Conservation (phyloP, 208 protist species). For the Trypanosoma rangeli region DNA sequence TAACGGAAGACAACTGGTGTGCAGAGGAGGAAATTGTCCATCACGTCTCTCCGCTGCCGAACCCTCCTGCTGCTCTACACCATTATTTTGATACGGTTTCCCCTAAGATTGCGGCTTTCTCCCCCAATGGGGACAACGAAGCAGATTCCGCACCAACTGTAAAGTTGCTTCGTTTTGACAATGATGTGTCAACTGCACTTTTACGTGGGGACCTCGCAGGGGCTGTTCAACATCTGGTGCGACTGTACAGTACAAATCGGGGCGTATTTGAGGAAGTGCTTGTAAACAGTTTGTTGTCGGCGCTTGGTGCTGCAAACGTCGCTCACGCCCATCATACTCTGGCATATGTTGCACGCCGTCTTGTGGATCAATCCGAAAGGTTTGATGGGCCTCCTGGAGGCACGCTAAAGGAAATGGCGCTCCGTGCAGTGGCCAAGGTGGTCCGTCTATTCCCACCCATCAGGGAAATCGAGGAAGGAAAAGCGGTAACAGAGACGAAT, state of each 20-base stretch:
- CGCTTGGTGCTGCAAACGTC: constrained; percentile 63
- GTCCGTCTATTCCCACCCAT: constrained; percentile 53
- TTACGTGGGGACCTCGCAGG: constrained; percentile 55
- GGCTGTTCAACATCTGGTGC: constrained; percentile 58
- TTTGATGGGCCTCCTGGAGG: constrained; percentile 49
- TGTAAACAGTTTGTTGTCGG: constrained; percentile 55
- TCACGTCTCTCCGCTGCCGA: constrained; percentile 10
- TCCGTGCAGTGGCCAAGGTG: constrained; percentile 49
- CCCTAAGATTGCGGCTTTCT: background rate
- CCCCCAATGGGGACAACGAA: background rate
- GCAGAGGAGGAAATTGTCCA: constrained; percentile 22
- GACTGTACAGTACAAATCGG: constrained; percentile 43
- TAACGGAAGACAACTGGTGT: constrained; percentile 6
- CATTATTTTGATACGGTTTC: background rate
- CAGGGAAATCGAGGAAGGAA: background rate
- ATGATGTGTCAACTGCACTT: constrained; percentile 66
- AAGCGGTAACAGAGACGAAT: constrained; percentile 15
- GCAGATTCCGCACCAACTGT: background rate
- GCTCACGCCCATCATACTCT: constrained; percentile 77
- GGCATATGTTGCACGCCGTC: constrained; percentile 51
- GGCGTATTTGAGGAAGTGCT: constrained; percentile 65
- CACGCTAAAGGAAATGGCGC: constrained; percentile 57
- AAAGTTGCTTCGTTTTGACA: constrained; percentile 40
- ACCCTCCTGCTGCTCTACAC: constrained; percentile 17
- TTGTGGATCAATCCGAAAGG: constrained; percentile 49